Base-by-base conservation (phyloP, 768 basidiomycete genomes). In the Saitozyma sp. region DNA sequence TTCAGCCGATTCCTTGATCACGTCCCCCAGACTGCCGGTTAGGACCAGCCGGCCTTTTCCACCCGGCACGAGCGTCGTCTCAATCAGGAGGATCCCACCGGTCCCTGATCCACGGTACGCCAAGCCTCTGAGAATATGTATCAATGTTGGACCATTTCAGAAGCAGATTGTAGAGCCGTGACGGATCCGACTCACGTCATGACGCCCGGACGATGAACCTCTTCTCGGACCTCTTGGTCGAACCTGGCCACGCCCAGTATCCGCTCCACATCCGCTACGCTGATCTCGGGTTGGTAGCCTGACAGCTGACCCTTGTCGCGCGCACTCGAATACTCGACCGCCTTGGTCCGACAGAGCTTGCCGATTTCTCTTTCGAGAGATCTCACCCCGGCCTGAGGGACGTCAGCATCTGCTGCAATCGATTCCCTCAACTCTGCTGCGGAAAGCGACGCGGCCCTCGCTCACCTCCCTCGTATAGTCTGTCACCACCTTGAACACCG, bases 1-100 rank as follows among this genome's bases (percentile, higher is more conserved):
- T 74, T 91, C 90, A 8, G 88, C 92, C 64, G 89, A 91, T 82
- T 97, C 93, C 77, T 89, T 89, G 81, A 96, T 92, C 16, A 93
- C 91, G 56, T 92, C 91, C 5, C 92, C 92, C 49, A 95, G 78
- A 69, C 87, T 88, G 6, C 92, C 92, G 0, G 92, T 95, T 65
- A 91, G 78, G 71, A 87, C 88, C 66, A 95, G 78, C 59, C 80
- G 80, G 1, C 92, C 92, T 17, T 79, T 79, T 1, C 92, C 92
- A 37, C 65, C 62, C 11, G 92, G 91, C 1, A 92, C 82, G 5
- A 84, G 83, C 19, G 87, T 86, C 42, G 89, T 90, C 80, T 96
- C 93, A 20, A 95, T 89, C 0, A 91, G 88, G 38, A 94, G 71
- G 37, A 80, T 74, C 2, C 74, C 74, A 2, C 79, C 79, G 53